phyloP scores from a whole-genome alignment of 2,329 filamentous ascomycete genomes.

The Talaromyces atroroseus region DNA sequence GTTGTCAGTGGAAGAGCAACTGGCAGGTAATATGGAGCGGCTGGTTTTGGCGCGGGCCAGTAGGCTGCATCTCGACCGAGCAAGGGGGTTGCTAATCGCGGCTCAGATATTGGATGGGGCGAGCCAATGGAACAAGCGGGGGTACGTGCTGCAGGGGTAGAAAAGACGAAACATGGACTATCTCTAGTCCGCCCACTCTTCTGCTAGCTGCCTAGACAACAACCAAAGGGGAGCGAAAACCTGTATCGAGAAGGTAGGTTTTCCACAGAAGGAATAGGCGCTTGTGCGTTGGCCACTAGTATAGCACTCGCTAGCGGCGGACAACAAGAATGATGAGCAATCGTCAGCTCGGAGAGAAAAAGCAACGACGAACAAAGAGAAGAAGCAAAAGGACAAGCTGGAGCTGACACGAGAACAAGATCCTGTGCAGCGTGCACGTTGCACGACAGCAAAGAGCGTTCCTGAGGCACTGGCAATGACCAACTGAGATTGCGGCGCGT shows the following conservation, averaged over 20 bases:
- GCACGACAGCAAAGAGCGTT: neutral
- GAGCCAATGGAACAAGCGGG: constrained; percentile 3
- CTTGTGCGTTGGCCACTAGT: neutral
- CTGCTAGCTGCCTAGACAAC: neutral
- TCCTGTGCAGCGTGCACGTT: too few species aligned
- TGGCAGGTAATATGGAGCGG: constrained; percentile 6
- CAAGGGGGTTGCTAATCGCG: constrained; percentile 3
- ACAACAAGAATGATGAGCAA: too few species aligned
- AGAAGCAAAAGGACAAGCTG: too few species aligned
- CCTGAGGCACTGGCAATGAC: neutral
- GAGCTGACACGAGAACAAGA: too few species aligned
- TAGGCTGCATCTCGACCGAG: neutral
- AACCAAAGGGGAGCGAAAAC: neutral
- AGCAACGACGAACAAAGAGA: too few species aligned
- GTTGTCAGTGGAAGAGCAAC: neutral
- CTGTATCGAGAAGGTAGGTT: neutral
- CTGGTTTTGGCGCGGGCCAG: neutral
- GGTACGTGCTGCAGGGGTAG: constrained; percentile 11
- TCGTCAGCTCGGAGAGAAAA: too few species aligned
- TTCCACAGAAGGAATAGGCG: neutral
- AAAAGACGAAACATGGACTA: neutral
- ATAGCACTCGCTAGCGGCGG: too few species aligned
- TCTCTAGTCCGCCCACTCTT: neutral
- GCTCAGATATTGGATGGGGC: neutral
- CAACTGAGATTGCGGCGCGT: neutral